These are phyloP conservation scores for Thinopyrum obtusiflorum DNA, from an alignment of 202 grass and related monocot species.

Conservation along the genomic window DNA sequence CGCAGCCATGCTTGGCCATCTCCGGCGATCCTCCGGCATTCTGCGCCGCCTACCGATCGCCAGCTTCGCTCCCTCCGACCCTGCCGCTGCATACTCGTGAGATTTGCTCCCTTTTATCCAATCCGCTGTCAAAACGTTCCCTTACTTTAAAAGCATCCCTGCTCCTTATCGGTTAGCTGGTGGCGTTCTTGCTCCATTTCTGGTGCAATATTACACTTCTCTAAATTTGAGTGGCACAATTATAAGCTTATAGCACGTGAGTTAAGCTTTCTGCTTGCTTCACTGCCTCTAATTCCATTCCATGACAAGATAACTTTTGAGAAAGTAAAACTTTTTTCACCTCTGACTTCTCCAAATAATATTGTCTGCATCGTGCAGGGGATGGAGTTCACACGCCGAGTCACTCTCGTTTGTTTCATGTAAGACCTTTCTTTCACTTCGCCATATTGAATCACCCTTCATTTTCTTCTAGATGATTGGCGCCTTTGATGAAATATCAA, in stretches of 20 bases:
- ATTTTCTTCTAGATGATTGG: constrained; percentile 13
- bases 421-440: not conserved
- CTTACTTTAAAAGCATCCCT: not conserved
- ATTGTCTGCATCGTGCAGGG: constrained; percentile 6
- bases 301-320: not conserved
- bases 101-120: not conserved
- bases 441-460: not conserved
- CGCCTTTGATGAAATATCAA: constrained; percentile 6
- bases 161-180: not conserved
- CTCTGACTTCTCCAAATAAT: constrained; percentile 4
- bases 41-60: not conserved
- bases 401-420: not conserved
- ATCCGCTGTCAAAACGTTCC: not conserved
- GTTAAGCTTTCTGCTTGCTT: not conserved
- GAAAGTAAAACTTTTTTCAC: not conserved
- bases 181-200: not conserved
- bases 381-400: constrained; percentile 8
- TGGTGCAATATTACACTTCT: not conserved
- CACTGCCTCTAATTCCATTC: not conserved
- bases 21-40: constrained; percentile 23
- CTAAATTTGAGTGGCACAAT: not conserved
- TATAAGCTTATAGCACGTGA: not conserved
- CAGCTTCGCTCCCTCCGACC: not conserved
- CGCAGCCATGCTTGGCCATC: constrained; percentile 34
- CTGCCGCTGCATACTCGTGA: not conserved